phyloP scores from a whole-genome alignment of 768 basidiomycete species.

The Suillus subaureus region DNA sequence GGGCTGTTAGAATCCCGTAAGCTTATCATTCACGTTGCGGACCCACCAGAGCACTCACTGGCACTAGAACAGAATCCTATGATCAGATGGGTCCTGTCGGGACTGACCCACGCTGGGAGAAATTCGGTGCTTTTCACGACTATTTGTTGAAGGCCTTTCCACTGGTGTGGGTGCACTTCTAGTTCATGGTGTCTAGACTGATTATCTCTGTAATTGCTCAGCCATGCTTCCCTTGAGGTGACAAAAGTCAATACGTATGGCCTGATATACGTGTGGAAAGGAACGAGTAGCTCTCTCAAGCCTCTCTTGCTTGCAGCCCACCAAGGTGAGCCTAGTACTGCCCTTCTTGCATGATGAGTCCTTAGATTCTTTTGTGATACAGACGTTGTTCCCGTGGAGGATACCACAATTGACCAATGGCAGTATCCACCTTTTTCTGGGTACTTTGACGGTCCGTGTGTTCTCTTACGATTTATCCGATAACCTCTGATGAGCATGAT shows the following conservation, averaged over 20 bases:
- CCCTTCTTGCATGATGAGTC: neutral
- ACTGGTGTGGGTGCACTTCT: conserved; percentile 46
- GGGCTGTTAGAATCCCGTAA: conserved; percentile 44
- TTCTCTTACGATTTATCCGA: neutral
- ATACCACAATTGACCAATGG: conserved; percentile 58
- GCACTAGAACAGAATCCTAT: conserved; percentile 50
- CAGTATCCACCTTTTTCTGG: conserved; percentile 65
- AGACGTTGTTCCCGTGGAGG: conserved; percentile 74
- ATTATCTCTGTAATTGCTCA: conserved; percentile 21
- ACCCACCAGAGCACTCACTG: conserved; percentile 11
- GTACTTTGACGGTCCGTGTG: conserved; percentile 49
- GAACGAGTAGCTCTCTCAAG: conserved; percentile 49
- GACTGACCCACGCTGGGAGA: conserved; percentile 55
- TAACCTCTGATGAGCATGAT: neutral
- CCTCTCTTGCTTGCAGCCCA: conserved; percentile 58
- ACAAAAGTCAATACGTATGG: conserved; percentile 66
- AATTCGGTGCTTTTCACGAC: conserved; percentile 53
- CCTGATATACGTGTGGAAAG: conserved; percentile 60
- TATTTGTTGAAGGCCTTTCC: conserved; percentile 63
- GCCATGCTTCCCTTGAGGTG: conserved; percentile 51
- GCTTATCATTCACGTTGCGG: conserved; percentile 15
- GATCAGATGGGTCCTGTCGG: conserved; percentile 52
- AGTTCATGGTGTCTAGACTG: neutral
- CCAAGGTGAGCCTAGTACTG: conserved; percentile 45
- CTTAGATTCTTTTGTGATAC: neutral